Conservation (phyloP, 2,329 filamentous ascomycete species). For the Fusarium brachygibbosum region DNA sequence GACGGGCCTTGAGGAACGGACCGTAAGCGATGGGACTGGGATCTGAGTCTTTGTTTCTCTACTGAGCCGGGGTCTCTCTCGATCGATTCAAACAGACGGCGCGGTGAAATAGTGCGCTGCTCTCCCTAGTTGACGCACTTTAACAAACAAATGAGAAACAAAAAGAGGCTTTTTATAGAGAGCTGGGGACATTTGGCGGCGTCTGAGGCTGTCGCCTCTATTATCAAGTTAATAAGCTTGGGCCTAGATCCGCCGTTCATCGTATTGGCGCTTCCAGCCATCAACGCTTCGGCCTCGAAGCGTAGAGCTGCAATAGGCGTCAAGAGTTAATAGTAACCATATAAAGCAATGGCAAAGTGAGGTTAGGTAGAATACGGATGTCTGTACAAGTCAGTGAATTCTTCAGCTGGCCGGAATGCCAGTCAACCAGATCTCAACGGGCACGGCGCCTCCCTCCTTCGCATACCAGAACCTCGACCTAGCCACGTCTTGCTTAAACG, state of each 20-base stretch:
- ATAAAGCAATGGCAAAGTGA: not conserved
- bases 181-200: slow-evolving; percentile 25
- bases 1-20: slow-evolving; percentile 21
- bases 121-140: not conserved
- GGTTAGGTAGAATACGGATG: slow-evolving; percentile 5
- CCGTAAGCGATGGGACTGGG: slow-evolving; percentile 21
- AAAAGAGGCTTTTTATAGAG: slow-evolving; percentile 12
- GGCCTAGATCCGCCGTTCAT: slow-evolving; percentile 2
- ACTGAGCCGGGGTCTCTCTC: not conserved
- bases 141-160: slow-evolving; percentile 10
- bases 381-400: slow-evolving; percentile 30
- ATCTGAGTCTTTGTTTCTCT: slow-evolving; percentile 20
- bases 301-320: not conserved
- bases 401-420: slow-evolving; percentile 33
- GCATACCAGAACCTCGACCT: not conserved
- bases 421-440: slow-evolving; percentile 39
- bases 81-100: not conserved
- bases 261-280: not conserved
- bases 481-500: not conserved
- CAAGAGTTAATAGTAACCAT: not conserved
- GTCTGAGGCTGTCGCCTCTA: slow-evolving; percentile 34
- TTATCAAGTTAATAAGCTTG: not conserved
- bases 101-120: not conserved
- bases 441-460: slow-evolving; percentile 41
- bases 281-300: not conserved